Evolutionary conservation across 441 rosid genomes (phyloP).

Genomic region (Corymbia citriodora): DNA sequence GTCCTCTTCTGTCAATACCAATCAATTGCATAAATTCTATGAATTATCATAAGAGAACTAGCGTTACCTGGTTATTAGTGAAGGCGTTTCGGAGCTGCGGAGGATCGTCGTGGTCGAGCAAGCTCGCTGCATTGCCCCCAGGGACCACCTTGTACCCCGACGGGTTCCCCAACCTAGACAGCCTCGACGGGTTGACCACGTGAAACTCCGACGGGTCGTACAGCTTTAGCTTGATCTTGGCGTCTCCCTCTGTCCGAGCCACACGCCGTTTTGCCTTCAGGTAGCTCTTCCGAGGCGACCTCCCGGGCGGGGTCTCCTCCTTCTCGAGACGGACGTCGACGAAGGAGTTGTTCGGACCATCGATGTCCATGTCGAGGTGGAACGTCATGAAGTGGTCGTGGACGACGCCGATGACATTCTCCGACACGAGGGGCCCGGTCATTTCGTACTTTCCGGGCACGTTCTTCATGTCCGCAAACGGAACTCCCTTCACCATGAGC

Average conservation of each 20-base stretch:
- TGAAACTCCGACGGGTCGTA: constrained; percentile 71
- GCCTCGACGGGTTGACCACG: constrained; percentile 42
- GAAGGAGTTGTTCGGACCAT: constrained; percentile 56
- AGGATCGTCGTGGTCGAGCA: constrained; percentile 75
- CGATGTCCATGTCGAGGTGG: constrained; percentile 69
- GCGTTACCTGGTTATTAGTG: constrained; percentile 59
- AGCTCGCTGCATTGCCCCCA: constrained; percentile 56
- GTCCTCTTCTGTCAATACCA: not conserved
- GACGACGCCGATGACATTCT: constrained; percentile 63
- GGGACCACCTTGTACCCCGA: constrained; percentile 70
- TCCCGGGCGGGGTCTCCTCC: constrained; percentile 34
- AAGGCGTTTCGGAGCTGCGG: constrained; percentile 65
- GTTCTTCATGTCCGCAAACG: constrained; percentile 22
- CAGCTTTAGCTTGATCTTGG: constrained; percentile 48
- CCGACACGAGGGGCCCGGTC: constrained; percentile 49
- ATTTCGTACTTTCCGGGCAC: constrained; percentile 26
- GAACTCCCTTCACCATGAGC: constrained; percentile 55
- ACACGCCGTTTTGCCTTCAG: constrained; percentile 31
- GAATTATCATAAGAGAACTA: not conserved
- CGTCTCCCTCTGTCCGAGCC: constrained; percentile 63
- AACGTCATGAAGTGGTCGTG: constrained; percentile 68
- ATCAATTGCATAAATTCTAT: not conserved
- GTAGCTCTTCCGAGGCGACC: constrained; percentile 62
- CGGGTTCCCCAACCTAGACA: constrained; percentile 62
- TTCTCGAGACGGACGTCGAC: constrained; percentile 48